These are phyloP conservation scores for Alnus glutinosa DNA, from an alignment of 306 rosid genomes.

Conservation along the genomic window DNA sequence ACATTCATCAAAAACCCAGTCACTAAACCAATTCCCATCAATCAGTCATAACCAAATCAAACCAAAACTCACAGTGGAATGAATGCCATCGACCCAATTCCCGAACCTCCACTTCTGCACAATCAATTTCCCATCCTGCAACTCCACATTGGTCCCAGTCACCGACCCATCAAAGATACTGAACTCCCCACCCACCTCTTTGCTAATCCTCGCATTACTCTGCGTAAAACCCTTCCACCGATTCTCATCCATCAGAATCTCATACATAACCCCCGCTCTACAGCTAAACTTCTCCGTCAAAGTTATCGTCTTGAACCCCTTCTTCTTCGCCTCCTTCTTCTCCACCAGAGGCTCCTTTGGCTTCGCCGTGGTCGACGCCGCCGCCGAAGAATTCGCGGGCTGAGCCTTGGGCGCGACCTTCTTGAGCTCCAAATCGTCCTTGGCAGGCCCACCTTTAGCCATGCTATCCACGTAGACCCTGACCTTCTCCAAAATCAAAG, in stretches of 20 bases:
- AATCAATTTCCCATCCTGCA: conserved; percentile 78
- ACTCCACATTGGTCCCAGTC: conserved; percentile 72
- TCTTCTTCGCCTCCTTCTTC: conserved; percentile 43
- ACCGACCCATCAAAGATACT: conserved; percentile 89
- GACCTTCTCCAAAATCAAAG: conserved; percentile 75
- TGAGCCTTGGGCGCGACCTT: conserved; percentile 46
- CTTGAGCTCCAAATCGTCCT: conserved; percentile 70
- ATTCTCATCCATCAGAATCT: conserved; percentile 95
- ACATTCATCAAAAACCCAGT: conserved; percentile 10
- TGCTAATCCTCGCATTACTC: conserved; percentile 88
- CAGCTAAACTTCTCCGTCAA: conserved; percentile 92
- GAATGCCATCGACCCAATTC: conserved; percentile 80
- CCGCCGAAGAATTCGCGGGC: neutral
- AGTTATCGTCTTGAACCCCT: conserved; percentile 67
- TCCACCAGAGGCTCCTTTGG: conserved; percentile 29
- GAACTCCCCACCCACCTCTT: conserved; percentile 87
- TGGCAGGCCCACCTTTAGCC: conserved; percentile 93
- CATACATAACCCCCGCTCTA: conserved; percentile 69
- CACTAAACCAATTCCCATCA: neutral
- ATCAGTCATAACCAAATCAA: neutral
- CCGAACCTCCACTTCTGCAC: conserved; percentile 93
- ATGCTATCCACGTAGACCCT: conserved; percentile 68
- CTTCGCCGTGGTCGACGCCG: neutral
- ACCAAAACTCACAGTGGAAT: conserved; percentile 52
- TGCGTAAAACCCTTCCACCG: conserved; percentile 95